These are phyloP conservation scores for Penicillium sp. DNA, from an alignment of 2,329 filamentous ascomycete genomes.

Conservation along the genomic window DNA sequence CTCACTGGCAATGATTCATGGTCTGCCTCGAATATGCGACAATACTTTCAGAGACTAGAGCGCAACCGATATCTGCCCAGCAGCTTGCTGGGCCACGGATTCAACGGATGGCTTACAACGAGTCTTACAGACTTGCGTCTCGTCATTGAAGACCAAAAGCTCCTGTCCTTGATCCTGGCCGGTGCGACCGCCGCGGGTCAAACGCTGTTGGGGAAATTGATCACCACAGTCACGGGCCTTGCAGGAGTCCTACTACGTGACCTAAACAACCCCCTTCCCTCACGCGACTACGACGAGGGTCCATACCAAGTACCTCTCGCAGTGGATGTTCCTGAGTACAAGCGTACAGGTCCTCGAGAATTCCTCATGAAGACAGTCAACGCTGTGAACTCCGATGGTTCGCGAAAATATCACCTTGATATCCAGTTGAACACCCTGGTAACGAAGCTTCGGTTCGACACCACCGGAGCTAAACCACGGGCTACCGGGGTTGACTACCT, in stretches of 20 bases:
- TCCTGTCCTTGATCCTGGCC: constrained; percentile 53
- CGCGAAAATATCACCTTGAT: constrained; percentile 55
- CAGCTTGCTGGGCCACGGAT: constrained; percentile 52
- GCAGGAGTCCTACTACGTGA: constrained; percentile 50
- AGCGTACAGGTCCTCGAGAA: constrained; percentile 56
- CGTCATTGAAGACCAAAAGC: constrained; percentile 52
- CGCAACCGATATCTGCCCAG: constrained; percentile 51
- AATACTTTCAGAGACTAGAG: constrained; percentile 55
- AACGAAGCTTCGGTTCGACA: constrained; percentile 47
- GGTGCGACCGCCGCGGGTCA: constrained; percentile 54
- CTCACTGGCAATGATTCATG: constrained; percentile 61
- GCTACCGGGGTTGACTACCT: constrained; percentile 51
- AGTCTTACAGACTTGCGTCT: constrained; percentile 52
- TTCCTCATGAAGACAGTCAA: constrained; percentile 54
- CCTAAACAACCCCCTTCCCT: constrained; percentile 48
- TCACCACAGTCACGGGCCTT: constrained; percentile 46
- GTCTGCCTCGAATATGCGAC: constrained; percentile 56
- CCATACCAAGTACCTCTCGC: constrained; percentile 60
- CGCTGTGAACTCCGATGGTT: constrained; percentile 50
- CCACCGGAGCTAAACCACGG: constrained; percentile 34
- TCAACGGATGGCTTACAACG: constrained; percentile 56
- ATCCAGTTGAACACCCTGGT: constrained; percentile 49
- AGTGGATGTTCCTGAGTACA: constrained; percentile 46
- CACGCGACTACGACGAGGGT: constrained; percentile 48
- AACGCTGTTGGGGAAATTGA: constrained; percentile 36